Evolutionary conservation across 805 yeast genomes (phyloP).

Genomic region (Pichia phayaonensis): DNA sequence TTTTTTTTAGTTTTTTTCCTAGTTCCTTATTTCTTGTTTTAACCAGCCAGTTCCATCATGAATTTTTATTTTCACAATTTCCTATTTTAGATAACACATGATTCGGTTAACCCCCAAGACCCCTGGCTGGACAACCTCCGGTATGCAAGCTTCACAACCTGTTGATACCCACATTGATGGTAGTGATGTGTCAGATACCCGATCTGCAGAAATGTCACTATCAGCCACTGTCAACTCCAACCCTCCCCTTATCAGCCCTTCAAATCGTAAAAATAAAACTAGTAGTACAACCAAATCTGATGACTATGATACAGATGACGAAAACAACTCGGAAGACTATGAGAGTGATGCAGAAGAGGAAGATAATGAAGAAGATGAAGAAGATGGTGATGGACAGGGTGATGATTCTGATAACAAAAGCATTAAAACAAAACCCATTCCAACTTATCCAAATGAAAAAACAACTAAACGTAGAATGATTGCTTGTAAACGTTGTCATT

Average conservation of each 20-base stretch:
- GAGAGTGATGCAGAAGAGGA: background rate
- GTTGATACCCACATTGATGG: background rate
- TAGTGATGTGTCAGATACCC: background rate
- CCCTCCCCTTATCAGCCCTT: background rate
- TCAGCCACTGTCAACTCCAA: background rate
- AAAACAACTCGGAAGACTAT: background rate
- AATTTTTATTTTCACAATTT: background rate
- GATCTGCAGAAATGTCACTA: background rate
- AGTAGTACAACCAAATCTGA: background rate
- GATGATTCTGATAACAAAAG: background rate
- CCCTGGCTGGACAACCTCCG: no score
- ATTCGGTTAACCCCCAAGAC: no score
- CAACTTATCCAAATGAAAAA: background rate
- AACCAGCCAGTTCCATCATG: background rate
- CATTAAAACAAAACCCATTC: background rate
- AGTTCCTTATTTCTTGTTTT: no score
- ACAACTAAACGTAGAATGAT: constrained; percentile 35
- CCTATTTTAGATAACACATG: background rate
- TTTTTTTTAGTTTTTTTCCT: no score
- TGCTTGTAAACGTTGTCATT: constrained; percentile 71
- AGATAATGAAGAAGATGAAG: background rate
- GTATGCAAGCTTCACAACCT: background rate
- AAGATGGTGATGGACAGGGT: background rate
- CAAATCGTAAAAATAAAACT: background rate
- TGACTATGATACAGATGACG: background rate